phyloP scores from a whole-genome alignment of 345 rosid species.

The Eucalyptus cladocalyx region DNA sequence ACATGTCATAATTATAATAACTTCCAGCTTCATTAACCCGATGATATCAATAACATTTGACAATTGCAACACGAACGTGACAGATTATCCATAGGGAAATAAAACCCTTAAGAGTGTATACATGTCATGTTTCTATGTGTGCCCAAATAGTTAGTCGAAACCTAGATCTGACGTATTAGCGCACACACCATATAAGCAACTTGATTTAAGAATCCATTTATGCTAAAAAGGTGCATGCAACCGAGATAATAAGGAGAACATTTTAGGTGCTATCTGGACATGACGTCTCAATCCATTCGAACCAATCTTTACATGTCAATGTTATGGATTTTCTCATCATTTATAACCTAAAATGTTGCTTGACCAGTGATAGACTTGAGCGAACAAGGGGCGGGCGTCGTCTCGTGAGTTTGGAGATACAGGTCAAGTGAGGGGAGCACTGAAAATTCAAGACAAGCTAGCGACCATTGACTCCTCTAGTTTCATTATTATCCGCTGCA shows the following conservation, averaged over 20 bases:
- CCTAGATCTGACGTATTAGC: too few species aligned
- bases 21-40: neutral
- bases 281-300: neutral
- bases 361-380: neutral
- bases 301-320: neutral
- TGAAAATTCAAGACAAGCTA: neutral
- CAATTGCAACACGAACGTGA: neutral
- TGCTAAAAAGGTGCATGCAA: neutral
- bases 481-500: neutral
- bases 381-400: neutral
- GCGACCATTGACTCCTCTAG: neutral
- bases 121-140: too few species aligned
- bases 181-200: too few species aligned
- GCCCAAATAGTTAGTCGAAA: too few species aligned
- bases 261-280: too few species aligned
- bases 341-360: neutral
- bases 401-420: too few species aligned
- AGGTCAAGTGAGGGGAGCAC: neutral
- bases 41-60: too few species aligned
- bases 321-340: too few species aligned
- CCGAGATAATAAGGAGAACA: neutral
- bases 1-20: neutral
- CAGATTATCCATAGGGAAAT: too few species aligned
- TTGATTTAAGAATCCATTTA: too few species aligned
- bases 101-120: too few species aligned